These are phyloP conservation scores for Neurospora tetrasperma DNA, from an alignment of 495 filamentous ascomycete genomes.

Conservation along the genomic window DNA sequence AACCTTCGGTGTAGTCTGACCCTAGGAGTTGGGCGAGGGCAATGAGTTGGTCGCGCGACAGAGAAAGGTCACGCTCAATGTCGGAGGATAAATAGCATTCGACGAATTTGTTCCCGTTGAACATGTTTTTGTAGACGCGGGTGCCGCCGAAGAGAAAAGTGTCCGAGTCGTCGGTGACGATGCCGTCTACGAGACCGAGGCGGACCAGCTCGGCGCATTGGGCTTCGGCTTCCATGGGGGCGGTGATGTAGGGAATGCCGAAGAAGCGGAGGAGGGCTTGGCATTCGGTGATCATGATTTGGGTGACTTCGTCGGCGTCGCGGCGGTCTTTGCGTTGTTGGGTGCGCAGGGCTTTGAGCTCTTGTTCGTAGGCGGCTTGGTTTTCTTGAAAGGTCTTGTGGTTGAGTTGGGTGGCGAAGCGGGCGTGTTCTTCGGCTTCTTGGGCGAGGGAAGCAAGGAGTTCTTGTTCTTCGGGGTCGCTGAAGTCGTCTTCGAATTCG, in stretches of 20 bases:
- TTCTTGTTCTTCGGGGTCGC: slow-evolving; percentile 86
- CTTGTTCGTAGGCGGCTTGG: slow-evolving; percentile 69
- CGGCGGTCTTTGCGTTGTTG: slow-evolving; percentile 93
- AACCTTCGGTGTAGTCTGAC: slow-evolving; percentile 87
- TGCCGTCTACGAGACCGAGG: slow-evolving; percentile 84
- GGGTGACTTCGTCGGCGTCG: slow-evolving; percentile 91
- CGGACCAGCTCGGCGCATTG: slow-evolving; percentile 88
- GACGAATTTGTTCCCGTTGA: slow-evolving; percentile 92
- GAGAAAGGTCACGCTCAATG: slow-evolving; percentile 78
- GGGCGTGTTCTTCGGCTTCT: slow-evolving; percentile 84
- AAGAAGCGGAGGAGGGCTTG: slow-evolving; percentile 85
- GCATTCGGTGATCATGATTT: slow-evolving; percentile 89
- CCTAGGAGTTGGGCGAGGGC: slow-evolving; percentile 81
- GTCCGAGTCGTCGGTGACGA: slow-evolving; percentile 96
- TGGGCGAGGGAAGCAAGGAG: slow-evolving; percentile 72
- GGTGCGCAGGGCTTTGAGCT: slow-evolving; percentile 74
- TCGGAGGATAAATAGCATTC: slow-evolving; percentile 90
- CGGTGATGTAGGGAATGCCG: slow-evolving; percentile 90
- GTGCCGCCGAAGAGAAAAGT: slow-evolving; percentile 97
- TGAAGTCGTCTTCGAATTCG: slow-evolving; percentile 43
- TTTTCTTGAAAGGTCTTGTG: slow-evolving; percentile 49
- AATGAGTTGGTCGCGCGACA: slow-evolving; percentile 75
- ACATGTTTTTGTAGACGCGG: slow-evolving; percentile 97
- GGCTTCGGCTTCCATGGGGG: slow-evolving; percentile 97
- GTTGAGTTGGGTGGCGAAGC: slow-evolving; percentile 81